These are phyloP conservation scores for Lentinus tigrinus DNA, from an alignment of 768 basidiomycete species.

Conservation along the genomic window DNA sequence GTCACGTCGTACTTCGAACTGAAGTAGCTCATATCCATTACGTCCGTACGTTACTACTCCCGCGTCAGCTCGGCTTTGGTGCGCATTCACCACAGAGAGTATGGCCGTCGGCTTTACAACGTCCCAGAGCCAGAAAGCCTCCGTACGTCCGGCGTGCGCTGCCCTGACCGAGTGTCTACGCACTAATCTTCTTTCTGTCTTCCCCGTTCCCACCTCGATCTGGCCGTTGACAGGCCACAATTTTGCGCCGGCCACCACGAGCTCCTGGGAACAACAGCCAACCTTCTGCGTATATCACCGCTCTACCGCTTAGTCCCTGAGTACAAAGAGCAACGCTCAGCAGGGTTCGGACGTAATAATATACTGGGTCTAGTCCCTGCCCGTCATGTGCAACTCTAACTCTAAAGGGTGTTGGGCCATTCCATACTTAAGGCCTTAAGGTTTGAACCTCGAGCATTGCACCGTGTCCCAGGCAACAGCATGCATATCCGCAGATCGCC, in stretches of 20 bases:
- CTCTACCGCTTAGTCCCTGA: conserved; percentile 36
- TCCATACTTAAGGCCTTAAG: too few species aligned
- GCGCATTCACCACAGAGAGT: conserved; percentile 78
- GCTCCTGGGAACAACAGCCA: conserved; percentile 13
- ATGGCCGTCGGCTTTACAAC: conserved; percentile 79
- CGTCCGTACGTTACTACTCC: neutral
- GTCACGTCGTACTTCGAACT: neutral
- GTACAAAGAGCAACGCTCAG: too few species aligned
- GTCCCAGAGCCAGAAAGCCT: conserved; percentile 50
- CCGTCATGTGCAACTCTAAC: too few species aligned
- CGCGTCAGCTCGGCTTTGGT: conserved; percentile 67
- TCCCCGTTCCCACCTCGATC: neutral
- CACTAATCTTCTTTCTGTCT: neutral
- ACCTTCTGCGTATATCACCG: conserved; percentile 53
- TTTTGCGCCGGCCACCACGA: conserved; percentile 31
- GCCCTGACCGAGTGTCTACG: neutral
- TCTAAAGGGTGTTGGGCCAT: too few species aligned
- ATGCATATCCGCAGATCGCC: neutral
- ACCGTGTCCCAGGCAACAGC: too few species aligned
- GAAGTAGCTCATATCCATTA: neutral
- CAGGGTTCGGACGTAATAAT: too few species aligned
- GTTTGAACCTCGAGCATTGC: too few species aligned
- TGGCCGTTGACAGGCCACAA: conserved; percentile 31
- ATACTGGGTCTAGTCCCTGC: too few species aligned
- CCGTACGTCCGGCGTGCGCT: conserved; percentile 39